Evolutionary conservation across 1,284 basidiomycete species (phyloP).

Genomic region (Macrocystidia cucumis): DNA sequence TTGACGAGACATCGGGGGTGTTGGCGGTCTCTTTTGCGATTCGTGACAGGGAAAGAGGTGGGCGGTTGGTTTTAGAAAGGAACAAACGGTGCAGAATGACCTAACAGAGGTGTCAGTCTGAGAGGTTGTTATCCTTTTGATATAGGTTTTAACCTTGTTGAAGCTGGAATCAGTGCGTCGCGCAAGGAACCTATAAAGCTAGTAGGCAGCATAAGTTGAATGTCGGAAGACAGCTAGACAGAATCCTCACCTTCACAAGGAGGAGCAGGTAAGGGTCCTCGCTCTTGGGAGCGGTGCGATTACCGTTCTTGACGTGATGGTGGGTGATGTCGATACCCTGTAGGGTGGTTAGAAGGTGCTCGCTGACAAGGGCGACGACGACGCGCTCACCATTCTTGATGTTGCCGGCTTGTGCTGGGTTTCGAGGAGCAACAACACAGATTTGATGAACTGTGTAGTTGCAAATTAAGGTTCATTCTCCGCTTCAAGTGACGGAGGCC

Average conservation of each 20-base stretch:
- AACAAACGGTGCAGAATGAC: slow-evolving; percentile 95
- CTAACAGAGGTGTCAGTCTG: too few species aligned
- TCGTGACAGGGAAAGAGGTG: slow-evolving; percentile 91
- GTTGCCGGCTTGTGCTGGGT: slow-evolving; percentile 45
- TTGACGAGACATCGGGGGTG: slow-evolving; percentile 65
- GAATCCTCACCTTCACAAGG: slow-evolving; percentile 82
- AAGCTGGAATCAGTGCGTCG: slow-evolving; percentile 94
- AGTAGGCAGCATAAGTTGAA: slow-evolving; percentile 12
- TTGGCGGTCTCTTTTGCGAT: slow-evolving; percentile 77
- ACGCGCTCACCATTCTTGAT: slow-evolving; percentile 72
- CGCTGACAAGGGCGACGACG: slow-evolving; percentile 20
- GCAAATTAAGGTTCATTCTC: slow-evolving; percentile 29
- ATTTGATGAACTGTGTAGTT: slow-evolving; percentile 56
- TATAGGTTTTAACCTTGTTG: slow-evolving; percentile 78
- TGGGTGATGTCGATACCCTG: slow-evolving; percentile 97
- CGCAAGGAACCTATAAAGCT: slow-evolving; percentile 99
- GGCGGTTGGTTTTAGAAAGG: slow-evolving; percentile 96
- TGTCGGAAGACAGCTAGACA: slow-evolving; percentile 3
- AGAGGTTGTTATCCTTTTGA: too few species aligned
- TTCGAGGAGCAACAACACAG: slow-evolving; percentile 30
- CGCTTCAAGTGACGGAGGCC: slow-evolving; percentile 21
- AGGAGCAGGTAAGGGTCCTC: slow-evolving; percentile 99
- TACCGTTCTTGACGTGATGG: slow-evolving; percentile 99
- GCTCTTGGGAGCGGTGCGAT: slow-evolving; percentile 92
- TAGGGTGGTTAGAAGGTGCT: slow-evolving; percentile 8